These are phyloP conservation scores for Vitis rupestris DNA, from an alignment of 164 flowering plant species.

Conservation along the genomic window DNA sequence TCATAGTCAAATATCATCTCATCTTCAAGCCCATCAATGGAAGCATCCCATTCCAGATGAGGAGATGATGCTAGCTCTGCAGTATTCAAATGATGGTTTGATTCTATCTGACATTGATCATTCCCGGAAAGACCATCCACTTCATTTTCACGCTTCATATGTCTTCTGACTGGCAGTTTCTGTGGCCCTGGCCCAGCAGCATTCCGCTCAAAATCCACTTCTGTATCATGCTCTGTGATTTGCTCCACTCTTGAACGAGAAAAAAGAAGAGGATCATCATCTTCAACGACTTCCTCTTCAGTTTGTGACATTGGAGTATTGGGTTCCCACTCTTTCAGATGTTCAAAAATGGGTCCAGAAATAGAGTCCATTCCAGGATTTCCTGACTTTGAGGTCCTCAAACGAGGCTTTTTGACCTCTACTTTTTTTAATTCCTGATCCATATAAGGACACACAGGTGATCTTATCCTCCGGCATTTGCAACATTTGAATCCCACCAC, in stretches of 20 bases:
- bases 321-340: constrained; percentile 24
- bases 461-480: constrained; percentile 70
- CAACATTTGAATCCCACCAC: constrained; percentile 86
- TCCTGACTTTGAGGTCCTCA: constrained; percentile 33
- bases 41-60: constrained; percentile 38
- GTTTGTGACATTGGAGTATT: constrained; percentile 21
- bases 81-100: constrained; percentile 8
- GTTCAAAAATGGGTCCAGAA: constrained; percentile 25
- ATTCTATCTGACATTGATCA: constrained; percentile 17
- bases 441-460: constrained; percentile 68
- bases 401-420: constrained; percentile 25
- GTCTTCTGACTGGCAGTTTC: constrained; percentile 81
- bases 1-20: constrained; percentile 41
- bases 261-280: constrained; percentile 56
- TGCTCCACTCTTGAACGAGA: constrained; percentile 57
- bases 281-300: constrained; percentile 33
- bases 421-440: constrained; percentile 22
- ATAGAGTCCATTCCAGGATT: constrained; percentile 18
- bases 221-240: constrained; percentile 31
- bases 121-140: constrained; percentile 20
- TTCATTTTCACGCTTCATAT: constrained; percentile 47
- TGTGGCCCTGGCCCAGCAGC: constrained; percentile 32
- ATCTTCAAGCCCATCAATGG: constrained; percentile 27
- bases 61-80: constrained; percentile 26
- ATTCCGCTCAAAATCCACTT: constrained; percentile 31